phyloP scores from a whole-genome alignment of 176 grass and related monocot species.

The Stipa capillata region DNA sequence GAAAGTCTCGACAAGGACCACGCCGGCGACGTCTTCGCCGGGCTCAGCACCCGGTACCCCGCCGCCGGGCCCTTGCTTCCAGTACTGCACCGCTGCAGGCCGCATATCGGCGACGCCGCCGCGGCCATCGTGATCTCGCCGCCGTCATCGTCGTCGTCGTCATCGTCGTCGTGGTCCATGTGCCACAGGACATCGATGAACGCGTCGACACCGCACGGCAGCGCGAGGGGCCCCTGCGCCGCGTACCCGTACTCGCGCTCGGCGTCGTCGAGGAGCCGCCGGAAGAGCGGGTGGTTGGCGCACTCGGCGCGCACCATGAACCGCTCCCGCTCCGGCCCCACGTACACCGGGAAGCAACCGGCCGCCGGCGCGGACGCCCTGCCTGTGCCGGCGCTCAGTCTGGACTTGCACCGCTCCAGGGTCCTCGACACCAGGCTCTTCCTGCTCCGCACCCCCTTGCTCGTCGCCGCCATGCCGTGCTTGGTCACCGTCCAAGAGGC shows the following conservation, averaged over 20 bases:
- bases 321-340: slow-evolving; percentile 51
- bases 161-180: no score
- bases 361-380: slow-evolving; percentile 14
- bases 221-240: slow-evolving; percentile 52
- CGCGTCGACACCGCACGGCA: slow-evolving; percentile 58
- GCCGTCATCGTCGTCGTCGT: background rate
- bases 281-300: slow-evolving; percentile 69
- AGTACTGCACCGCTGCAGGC: background rate
- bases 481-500: background rate
- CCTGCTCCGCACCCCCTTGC: slow-evolving; percentile 18
- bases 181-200: slow-evolving; percentile 62
- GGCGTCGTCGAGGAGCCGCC: slow-evolving; percentile 56
- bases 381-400: no score
- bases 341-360: slow-evolving; percentile 79
- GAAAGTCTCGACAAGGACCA: background rate
- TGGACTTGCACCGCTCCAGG: slow-evolving; percentile 46
- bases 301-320: slow-evolving; percentile 54
- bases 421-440: slow-evolving; percentile 51
- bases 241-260: slow-evolving; percentile 61
- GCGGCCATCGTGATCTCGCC: background rate
- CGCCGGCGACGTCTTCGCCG: background rate
- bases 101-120: background rate
- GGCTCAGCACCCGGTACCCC: background rate
- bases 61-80: background rate
- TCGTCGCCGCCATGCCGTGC: slow-evolving; percentile 15